These are phyloP conservation scores for Trichophyton rubrum DNA, from an alignment of 2,329 filamentous ascomycete species.

Conservation along the genomic window DNA sequence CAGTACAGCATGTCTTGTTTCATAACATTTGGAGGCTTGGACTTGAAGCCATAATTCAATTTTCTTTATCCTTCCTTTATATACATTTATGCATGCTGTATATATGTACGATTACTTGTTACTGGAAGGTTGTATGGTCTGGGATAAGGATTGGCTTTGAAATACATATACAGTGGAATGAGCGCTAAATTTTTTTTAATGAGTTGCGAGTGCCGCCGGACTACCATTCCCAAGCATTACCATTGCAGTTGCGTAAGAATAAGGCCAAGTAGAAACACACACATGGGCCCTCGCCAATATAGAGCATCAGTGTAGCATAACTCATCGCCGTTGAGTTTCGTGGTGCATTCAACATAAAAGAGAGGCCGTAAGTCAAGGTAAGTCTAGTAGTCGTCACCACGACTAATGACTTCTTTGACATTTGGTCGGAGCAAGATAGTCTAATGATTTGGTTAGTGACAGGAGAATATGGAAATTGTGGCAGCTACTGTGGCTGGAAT, in stretches of 20 bases:
- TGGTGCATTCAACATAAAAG: not conserved
- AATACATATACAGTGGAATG: not conserved
- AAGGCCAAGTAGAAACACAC: not conserved
- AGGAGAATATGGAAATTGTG: not conserved
- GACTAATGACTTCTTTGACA: slow-evolving; percentile 77
- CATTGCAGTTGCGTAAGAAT: not conserved
- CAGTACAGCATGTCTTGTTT: not conserved
- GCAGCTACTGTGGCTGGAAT: not conserved
- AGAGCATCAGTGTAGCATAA: not conserved
- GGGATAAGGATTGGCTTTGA: not conserved
- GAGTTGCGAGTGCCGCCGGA: not conserved
- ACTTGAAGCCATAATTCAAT: not conserved
- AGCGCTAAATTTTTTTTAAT: not conserved
- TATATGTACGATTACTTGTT: not conserved
- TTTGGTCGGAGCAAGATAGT: slow-evolving; percentile 65
- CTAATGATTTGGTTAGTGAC: slow-evolving; percentile 30
- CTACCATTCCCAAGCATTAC: not conserved
- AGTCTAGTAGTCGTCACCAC: slow-evolving; percentile 69
- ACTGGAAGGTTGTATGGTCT: not conserved
- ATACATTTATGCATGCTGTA: not conserved
- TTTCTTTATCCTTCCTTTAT: not conserved
- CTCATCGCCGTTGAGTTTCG: not conserved
- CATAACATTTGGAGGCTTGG: not conserved
- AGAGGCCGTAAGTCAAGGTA: not conserved
- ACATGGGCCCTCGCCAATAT: not conserved